These are phyloP conservation scores for Albugo laibachii DNA, from an alignment of 352 stramenopile genomes.

Conservation along the genomic window DNA sequence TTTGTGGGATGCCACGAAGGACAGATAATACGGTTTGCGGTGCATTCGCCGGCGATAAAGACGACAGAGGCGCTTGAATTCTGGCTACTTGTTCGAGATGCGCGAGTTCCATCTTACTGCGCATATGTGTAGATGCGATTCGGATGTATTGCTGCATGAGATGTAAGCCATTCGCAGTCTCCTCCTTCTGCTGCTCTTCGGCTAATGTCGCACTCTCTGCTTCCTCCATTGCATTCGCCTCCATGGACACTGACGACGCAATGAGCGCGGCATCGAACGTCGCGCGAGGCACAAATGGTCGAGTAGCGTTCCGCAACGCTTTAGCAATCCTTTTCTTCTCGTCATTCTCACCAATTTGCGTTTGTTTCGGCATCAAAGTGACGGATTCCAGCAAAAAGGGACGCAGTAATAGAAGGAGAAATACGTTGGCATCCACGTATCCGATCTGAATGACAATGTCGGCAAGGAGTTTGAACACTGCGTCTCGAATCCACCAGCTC, in stretches of 20 bases:
- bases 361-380: constrained; percentile 28
- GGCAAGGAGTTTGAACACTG: constrained; percentile 70
- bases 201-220: not conserved
- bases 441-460: constrained; percentile 74
- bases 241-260: not conserved
- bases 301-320: constrained; percentile 21
- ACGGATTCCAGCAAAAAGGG: constrained; percentile 40
- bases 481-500: constrained; percentile 78
- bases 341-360: constrained; percentile 16
- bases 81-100: constrained; percentile 56
- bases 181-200: constrained; percentile 49
- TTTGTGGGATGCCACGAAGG: not conserved
- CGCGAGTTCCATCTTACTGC: constrained; percentile 70
- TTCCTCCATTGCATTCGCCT: constrained; percentile 1
- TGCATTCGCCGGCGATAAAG: not conserved
- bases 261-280: constrained; percentile 62
- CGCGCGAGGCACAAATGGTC: constrained; percentile 54
- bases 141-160: constrained; percentile 78
- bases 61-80: constrained; percentile 19
- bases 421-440: constrained; percentile 82
- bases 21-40: no score
- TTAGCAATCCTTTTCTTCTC: not conserved
- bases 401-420: constrained; percentile 74
- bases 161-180: constrained; percentile 42
- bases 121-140: constrained; percentile 78